Percentiles rank a stretch among this genome's conserved stretches.
Evolutionary conservation across 257 asterid species (phyloP).

Genomic region (Sherardia arvensis): DNA sequence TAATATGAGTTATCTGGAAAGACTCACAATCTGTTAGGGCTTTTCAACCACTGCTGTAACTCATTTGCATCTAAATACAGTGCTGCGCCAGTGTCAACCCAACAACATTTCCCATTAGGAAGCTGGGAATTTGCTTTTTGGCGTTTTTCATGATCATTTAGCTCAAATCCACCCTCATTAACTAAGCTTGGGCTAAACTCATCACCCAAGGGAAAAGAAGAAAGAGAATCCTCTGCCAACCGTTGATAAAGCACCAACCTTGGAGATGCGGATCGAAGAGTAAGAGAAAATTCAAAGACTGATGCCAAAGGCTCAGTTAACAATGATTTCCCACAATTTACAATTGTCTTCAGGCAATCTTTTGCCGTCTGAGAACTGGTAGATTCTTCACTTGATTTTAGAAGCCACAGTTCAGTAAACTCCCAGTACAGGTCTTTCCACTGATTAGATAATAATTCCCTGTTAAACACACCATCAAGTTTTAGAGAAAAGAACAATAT

Average conservation of each 20-base stretch:
- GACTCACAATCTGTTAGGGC: constrained; percentile 53
- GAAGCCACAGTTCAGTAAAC: constrained; percentile 80
- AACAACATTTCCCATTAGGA: constrained; percentile 69
- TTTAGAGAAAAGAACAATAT: background rate
- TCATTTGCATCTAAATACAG: constrained; percentile 58
- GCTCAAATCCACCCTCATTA: constrained; percentile 34
- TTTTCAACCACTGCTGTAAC: constrained; percentile 62
- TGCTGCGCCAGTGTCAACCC: constrained; percentile 91
- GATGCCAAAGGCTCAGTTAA: constrained; percentile 68
- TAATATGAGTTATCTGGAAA: background rate
- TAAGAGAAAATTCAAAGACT: constrained; percentile 87
- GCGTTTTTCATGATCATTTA: constrained; percentile 29
- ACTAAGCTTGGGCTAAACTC: constrained; percentile 32
- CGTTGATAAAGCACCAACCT: constrained; percentile 79
- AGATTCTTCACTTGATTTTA: constrained; percentile 31
- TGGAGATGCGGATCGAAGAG: constrained; percentile 97
- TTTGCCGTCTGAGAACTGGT: constrained; percentile 59
- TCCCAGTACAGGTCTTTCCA: constrained; percentile 86
- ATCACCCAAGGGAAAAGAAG: constrained; percentile 77
- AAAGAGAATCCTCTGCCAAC: constrained; percentile 91
- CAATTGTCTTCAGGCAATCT: constrained; percentile 68
- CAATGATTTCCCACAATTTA: constrained; percentile 59
- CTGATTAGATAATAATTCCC: constrained; percentile 87
- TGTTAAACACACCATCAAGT: constrained; percentile 23
- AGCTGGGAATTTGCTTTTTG: constrained; percentile 35